Evolutionary conservation across 805 yeast genomes (phyloP), one percentile per base, ranked within the genome.

Genomic region (Priceomyces medius): DNA sequence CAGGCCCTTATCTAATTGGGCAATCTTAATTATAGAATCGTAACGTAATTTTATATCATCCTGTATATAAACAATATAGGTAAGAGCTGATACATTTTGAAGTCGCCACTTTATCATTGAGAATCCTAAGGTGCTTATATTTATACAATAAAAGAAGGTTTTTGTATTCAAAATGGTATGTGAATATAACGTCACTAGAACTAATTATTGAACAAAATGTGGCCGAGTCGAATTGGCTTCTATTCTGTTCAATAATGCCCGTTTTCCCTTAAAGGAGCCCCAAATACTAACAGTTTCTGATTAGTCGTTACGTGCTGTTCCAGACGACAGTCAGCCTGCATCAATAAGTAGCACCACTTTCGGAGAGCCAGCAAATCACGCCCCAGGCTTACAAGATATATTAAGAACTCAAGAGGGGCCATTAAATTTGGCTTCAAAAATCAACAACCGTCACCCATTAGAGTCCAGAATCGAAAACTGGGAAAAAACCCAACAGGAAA

Each of bases 371-470:
- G 85, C 89, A 3, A 77, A 74, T 23, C 81, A 85, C 19, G 83
- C 85, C 0, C 86, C 86, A 20, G 83, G 80, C 2, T 64, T 85
- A 39, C 87, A 81, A 46, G 95, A 85, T 56, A 77, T 80, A 2
- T 68, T 85, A 38, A 78, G 85, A 60, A 70, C 78, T 2, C 79
- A 77, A 42, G 77, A 80, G 46, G 90, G 90, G 14, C 87, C 86
- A 8, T 57, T 73, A 32, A 73, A 73, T 29, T 63, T 80, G 41
- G 71, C 82, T 7, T 76, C 88, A 5, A 77, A 80, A 51, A 66
- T 85, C 51, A 85, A 84, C 57, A 78, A 80, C 53, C 80, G 85
- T 61, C 99, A 93, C 63, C 98, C 98, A 9, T 70, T 93, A 46
- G 95, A 93, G 56, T 53, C 76, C 3, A 79, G 96, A 51, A 63